Base-by-base conservation (phyloP, 164 flowering plant genomes). In the Santalum album region DNA sequence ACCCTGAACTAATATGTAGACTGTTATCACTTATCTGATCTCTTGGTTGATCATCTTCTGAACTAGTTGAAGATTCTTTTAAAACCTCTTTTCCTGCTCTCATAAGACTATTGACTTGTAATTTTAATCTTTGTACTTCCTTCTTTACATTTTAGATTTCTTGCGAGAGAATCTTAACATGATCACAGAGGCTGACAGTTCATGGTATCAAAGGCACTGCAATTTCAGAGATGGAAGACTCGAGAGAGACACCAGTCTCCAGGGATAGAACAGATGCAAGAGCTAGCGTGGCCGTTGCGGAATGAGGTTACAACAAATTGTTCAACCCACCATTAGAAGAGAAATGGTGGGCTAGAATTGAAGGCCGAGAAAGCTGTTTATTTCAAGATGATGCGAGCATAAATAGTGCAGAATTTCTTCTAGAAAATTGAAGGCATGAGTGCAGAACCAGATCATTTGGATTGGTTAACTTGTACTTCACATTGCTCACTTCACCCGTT, bases 131-230 rank as follows among this genome's bases (percentile, higher is more conserved):
- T n/a, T n/a, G n/a, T n/a, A n/a, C n/a, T n/a, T n/a, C n/a, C n/a
- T n/a, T n/a, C n/a, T n/a, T n/a, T n/a, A n/a, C n/a, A n/a, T n/a
- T n/a, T n/a, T n/a, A n/a, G n/a, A n/a, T n/a, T n/a, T 70, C 73
- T 21, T 24, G 25, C 29, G 71, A 25, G n/a, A 66, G 50, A 49
- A 62, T 64, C 64, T 75, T 79, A 51, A 92, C 90, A 62, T 67
- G 62, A 55, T 82, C 79, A 65, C 77, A 81, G n/a, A 89, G 77
- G 47, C 83, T 79, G 18, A 80, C 66, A 35, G 83, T 79, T 2
- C 87, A 81, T 68, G 96, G 96, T 63, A 89, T 90, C 76, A 92
- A 60, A 55, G 95, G 85, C 51, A 87, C 62, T 26, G 95, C 90
- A 45, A 72, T 73, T 58, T 87, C 96, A 47, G 76, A 65, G 29